Evolutionary conservation across 2,329 filamentous ascomycete species (phyloP).

Genomic region (Teratosphaeria pseudoeucalypti): DNA sequence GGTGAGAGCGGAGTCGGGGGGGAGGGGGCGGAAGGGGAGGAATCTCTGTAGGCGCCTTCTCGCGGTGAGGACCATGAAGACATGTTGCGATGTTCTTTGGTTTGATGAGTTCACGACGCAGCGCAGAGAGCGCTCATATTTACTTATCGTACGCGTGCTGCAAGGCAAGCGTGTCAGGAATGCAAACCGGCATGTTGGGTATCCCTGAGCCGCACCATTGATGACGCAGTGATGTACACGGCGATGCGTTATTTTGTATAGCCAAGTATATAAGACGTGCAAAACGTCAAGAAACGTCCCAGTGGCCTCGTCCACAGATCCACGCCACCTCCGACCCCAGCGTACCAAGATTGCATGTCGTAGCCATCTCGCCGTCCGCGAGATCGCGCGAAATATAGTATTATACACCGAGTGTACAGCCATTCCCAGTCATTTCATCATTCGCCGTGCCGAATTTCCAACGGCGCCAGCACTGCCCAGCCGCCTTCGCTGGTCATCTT

Average conservation of each 20-base stretch:
- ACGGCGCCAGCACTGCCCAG: too few species aligned
- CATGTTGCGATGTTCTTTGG: constrained; percentile 6
- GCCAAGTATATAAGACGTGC: background rate
- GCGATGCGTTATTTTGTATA: background rate
- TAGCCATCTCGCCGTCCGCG: background rate
- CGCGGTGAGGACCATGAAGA: constrained; percentile 13
- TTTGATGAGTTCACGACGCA: background rate
- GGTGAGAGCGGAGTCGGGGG: constrained; percentile 16
- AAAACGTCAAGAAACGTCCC: background rate
- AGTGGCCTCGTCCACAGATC: background rate
- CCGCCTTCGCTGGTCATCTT: too few species aligned
- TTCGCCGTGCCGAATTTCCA: background rate
- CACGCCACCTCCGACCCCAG: background rate
- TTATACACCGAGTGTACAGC: background rate
- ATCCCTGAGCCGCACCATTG: background rate
- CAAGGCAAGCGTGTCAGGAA: background rate
- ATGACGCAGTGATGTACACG: background rate
- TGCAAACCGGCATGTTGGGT: background rate
- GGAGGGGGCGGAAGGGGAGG: constrained; percentile 10
- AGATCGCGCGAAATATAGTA: background rate
- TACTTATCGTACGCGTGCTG: background rate
- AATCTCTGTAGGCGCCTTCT: constrained; percentile 12
- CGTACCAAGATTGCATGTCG: background rate
- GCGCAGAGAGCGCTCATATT: background rate
- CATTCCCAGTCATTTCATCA: background rate